These are phyloP conservation scores for Crithidia sp. DNA, from an alignment of 208 protist species.

Conservation along the genomic window DNA sequence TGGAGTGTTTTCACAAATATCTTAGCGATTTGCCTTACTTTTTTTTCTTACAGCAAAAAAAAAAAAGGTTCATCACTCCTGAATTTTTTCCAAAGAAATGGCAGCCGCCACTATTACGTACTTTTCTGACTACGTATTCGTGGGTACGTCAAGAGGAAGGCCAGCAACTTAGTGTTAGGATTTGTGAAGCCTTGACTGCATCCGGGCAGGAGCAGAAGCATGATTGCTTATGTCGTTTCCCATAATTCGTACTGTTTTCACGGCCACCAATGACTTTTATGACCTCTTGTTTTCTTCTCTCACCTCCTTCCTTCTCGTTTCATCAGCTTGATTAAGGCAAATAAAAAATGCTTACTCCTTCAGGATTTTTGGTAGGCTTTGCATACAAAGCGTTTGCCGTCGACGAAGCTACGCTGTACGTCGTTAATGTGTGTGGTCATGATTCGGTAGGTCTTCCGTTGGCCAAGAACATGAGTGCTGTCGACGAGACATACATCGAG, in stretches of 20 bases:
- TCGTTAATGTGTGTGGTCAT: slow-evolving; percentile 88
- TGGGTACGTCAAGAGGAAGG: too few relatives aligned
- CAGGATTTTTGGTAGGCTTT: slow-evolving; percentile 31
- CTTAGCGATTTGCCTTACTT: too few relatives aligned
- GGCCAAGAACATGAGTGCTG: slow-evolving; percentile 67
- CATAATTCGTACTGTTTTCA: background rate
- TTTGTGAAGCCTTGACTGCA: too few relatives aligned
- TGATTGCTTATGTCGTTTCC: too few relatives aligned
- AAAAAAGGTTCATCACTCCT: too few relatives aligned
- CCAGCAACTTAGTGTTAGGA: too few relatives aligned
- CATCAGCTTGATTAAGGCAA: background rate
- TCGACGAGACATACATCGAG: slow-evolving; percentile 70
- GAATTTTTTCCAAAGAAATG: too few relatives aligned
- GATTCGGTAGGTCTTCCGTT: slow-evolving; percentile 69
- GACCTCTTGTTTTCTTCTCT: background rate
- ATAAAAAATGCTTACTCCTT: slow-evolving; percentile 17
- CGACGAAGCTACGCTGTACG: slow-evolving; percentile 51
- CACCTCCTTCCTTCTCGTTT: background rate
- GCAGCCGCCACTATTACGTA: too few relatives aligned
- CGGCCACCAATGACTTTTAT: background rate
- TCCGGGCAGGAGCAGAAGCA: too few relatives aligned
- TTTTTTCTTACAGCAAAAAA: too few relatives aligned
- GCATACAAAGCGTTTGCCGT: slow-evolving; percentile 43
- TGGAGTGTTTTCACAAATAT: too few relatives aligned
- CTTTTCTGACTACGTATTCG: too few relatives aligned